Evolutionary conservation across 441 rosid genomes (phyloP).

Genomic region (Isatis lusitanica): DNA sequence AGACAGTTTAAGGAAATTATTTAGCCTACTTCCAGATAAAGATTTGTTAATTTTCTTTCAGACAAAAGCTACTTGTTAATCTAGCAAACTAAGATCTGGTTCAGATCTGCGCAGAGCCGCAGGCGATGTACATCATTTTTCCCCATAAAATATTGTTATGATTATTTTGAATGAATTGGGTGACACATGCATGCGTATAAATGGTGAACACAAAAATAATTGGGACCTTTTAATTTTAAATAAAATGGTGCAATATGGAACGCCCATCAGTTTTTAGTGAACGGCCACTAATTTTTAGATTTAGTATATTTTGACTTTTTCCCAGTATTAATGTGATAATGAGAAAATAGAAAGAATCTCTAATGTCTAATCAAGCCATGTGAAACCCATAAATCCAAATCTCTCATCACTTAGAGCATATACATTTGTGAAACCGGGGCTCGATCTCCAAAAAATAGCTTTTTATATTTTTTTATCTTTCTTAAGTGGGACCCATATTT

Average conservation of each 20-base stretch:
- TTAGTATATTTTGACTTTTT: not conserved
- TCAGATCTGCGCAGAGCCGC: not conserved
- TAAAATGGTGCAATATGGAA: not conserved
- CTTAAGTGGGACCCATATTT: no score
- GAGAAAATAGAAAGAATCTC: not conserved
- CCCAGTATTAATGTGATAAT: not conserved
- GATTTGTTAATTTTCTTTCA: not conserved
- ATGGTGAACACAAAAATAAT: constrained; percentile 16
- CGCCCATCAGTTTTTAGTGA: constrained; percentile 3
- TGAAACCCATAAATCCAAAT: constrained; percentile 2
- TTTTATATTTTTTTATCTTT: no score
- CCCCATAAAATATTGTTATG: not conserved
- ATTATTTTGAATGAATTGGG: constrained; percentile 1
- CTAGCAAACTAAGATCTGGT: not conserved
- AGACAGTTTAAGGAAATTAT: not conserved
- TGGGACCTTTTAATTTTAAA: not conserved
- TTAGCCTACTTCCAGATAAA: constrained; percentile 12
- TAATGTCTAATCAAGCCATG: constrained; percentile 12
- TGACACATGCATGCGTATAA: constrained; percentile 27
- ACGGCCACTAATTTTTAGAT: constrained; percentile 11
- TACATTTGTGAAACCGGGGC: no score
- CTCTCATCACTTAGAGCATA: constrained; percentile 5
- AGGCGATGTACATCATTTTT: not conserved
- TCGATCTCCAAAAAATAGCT: no score
- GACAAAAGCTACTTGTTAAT: not conserved